Conservation (phyloP, 345 rosid genomes). For the Atalantia buxifolia region DNA sequence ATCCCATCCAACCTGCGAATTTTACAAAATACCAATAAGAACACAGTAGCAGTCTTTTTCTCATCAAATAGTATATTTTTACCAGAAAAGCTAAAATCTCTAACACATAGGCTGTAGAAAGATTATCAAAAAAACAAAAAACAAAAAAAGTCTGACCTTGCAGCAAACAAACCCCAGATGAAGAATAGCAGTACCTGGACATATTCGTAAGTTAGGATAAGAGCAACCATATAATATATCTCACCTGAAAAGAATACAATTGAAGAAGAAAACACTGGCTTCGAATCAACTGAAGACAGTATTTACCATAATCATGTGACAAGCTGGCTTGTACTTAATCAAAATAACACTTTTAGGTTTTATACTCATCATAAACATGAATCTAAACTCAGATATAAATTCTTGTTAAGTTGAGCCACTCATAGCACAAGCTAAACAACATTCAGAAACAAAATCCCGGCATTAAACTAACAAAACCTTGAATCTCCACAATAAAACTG, state of each 20-base stretch:
- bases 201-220: slow-evolving; percentile 18
- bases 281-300: not conserved
- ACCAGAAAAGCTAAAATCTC: slow-evolving; percentile 2
- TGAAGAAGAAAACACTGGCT: not conserved
- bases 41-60: not conserved
- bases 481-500: slow-evolving; percentile 68
- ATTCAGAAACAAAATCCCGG: not conserved
- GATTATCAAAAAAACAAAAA: not conserved
- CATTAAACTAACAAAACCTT: slow-evolving; percentile 46
- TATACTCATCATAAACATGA: not conserved
- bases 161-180: slow-evolving; percentile 77
- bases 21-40: slow-evolving; percentile 3
- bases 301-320: not conserved
- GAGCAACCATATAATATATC: slow-evolving; percentile 6
- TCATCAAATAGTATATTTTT: not conserved
- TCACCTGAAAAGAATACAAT: not conserved
- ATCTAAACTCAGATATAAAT: not conserved
- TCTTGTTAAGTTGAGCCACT: slow-evolving; percentile 4
- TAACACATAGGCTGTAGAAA: not conserved
- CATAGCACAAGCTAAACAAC: not conserved
- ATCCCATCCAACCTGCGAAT: slow-evolving; percentile 82
- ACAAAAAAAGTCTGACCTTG: slow-evolving; percentile 62
- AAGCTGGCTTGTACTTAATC: not conserved
- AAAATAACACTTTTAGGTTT: not conserved
- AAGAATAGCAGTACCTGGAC: slow-evolving; percentile 77